Evolutionary conservation across 2,329 filamentous ascomycete genomes (phyloP).

Genomic region (Monosporascus cannonballus): DNA sequence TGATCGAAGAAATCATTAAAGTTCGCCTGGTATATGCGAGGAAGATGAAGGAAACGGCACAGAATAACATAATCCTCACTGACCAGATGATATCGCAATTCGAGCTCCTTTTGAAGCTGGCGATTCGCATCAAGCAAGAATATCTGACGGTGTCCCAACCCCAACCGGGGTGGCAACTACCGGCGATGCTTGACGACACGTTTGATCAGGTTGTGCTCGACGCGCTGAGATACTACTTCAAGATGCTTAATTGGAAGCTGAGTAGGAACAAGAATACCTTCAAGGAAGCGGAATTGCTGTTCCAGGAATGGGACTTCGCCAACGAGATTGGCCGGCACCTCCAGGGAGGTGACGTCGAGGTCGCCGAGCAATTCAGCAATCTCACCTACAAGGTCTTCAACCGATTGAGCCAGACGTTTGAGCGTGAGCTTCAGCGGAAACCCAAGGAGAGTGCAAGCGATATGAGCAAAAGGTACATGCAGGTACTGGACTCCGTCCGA

Average conservation of each 20-base stretch:
- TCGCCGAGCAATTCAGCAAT: conserved; percentile 93
- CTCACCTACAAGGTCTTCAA: conserved; percentile 89
- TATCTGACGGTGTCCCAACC: conserved; percentile 79
- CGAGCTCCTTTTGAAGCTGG: conserved; percentile 84
- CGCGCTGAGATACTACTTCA: conserved; percentile 96
- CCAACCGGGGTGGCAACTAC: conserved; percentile 89
- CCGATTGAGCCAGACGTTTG: conserved; percentile 83
- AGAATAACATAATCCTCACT: conserved; percentile 88
- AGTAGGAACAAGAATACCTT: conserved; percentile 98
- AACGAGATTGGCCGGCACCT: conserved; percentile 88
- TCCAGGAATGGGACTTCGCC: conserved; percentile 97
- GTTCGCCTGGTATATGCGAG: conserved; percentile 86
- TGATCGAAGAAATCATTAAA: conserved; percentile 94
- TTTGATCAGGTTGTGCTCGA: conserved; percentile 91
- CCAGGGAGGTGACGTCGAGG: conserved; percentile 91
- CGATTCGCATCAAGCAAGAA: conserved; percentile 86
- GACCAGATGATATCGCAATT: conserved; percentile 98
- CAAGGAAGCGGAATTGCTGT: conserved; percentile 94
- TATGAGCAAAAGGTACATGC: conserved; percentile 97
- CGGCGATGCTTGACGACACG: conserved; percentile 92
- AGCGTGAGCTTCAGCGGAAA: conserved; percentile 79
- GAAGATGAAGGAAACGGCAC: conserved; percentile 91
- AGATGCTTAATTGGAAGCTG: conserved; percentile 96
- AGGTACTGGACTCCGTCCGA: conserved; percentile 89
- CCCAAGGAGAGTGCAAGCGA: conserved; percentile 78